Evolutionary conservation across 2,329 filamentous ascomycete species (phyloP).

Genomic region (Corynespora cassiicola): DNA sequence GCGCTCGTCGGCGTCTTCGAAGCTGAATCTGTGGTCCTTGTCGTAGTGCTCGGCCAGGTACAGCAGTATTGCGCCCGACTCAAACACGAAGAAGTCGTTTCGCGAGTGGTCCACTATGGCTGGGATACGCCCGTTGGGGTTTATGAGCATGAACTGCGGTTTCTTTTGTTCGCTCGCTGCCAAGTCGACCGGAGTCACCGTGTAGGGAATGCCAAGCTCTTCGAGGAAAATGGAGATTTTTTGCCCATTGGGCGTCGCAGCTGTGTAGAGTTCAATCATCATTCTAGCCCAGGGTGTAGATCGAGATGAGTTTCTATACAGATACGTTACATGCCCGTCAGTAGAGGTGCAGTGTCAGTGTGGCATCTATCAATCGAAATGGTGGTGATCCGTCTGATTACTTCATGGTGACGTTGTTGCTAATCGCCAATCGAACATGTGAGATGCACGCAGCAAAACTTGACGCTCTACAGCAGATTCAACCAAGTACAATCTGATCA

Average conservation of each 20-base stretch:
- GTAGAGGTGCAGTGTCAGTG: no score
- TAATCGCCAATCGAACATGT: no score
- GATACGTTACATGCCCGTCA: no score
- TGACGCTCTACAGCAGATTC: no score
- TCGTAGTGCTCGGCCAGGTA: conserved; percentile 84
- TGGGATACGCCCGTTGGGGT: conserved; percentile 88
- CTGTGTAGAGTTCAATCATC: conserved; percentile 81
- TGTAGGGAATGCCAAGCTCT: conserved; percentile 65
- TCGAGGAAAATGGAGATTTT: conserved; percentile 84
- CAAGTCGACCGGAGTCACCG: conserved; percentile 61
- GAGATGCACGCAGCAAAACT: no score
- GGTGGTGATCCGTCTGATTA: no score
- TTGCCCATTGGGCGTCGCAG: conserved; percentile 85
- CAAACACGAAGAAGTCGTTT: conserved; percentile 74
- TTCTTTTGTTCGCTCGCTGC: conserved; percentile 76
- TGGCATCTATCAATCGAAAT: no score
- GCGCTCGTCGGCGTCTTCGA: conserved; percentile 74
- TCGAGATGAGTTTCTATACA: no score
- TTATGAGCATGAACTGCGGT: conserved; percentile 83
- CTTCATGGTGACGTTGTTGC: no score
- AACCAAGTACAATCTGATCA: no score
- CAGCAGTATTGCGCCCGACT: conserved; percentile 80
- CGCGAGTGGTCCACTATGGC: conserved; percentile 77
- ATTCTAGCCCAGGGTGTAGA: no score
- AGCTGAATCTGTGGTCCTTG: conserved; percentile 77